phyloP scores from a whole-genome alignment of 257 asterid genomes.

The Ajuga chamaepitys region DNA sequence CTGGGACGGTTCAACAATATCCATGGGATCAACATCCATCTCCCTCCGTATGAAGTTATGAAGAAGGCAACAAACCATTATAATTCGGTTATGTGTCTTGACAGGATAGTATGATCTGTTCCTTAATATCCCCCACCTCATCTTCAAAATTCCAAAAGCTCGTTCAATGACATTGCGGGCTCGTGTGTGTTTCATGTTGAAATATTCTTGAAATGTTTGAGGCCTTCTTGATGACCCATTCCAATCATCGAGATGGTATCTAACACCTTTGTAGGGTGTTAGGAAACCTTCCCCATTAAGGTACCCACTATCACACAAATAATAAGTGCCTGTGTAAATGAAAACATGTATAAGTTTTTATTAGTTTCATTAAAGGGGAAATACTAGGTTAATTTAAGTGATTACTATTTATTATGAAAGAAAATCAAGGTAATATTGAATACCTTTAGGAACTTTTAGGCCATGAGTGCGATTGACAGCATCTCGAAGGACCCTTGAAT shows the following conservation, averaged over 20 bases:
- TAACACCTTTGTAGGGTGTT: not conserved
- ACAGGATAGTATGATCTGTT: too few relatives aligned
- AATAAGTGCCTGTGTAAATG: not conserved
- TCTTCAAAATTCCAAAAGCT: not conserved
- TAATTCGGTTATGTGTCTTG: too few relatives aligned
- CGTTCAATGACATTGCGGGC: not conserved
- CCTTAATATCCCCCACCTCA: too few relatives aligned
- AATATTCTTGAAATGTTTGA: not conserved
- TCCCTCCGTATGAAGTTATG: too few relatives aligned
- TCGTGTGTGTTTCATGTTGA: not conserved
- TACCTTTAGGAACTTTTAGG: not conserved
- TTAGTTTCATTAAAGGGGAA: too few relatives aligned
- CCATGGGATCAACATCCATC: too few relatives aligned
- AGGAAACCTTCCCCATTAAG: not conserved
- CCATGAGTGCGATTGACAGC: not conserved
- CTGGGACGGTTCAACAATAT: too few relatives aligned
- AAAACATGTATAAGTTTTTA: not conserved
- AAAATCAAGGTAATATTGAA: not conserved
- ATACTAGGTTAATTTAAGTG: too few relatives aligned
- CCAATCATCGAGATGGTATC: not conserved
- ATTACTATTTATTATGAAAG: not conserved
- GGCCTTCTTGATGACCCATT: not conserved
- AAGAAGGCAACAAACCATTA: too few relatives aligned
- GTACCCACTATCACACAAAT: not conserved
- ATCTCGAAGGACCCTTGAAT: not conserved